phyloP scores from a whole-genome alignment of 176 grass and related monocot species.

The Avena sativa region DNA sequence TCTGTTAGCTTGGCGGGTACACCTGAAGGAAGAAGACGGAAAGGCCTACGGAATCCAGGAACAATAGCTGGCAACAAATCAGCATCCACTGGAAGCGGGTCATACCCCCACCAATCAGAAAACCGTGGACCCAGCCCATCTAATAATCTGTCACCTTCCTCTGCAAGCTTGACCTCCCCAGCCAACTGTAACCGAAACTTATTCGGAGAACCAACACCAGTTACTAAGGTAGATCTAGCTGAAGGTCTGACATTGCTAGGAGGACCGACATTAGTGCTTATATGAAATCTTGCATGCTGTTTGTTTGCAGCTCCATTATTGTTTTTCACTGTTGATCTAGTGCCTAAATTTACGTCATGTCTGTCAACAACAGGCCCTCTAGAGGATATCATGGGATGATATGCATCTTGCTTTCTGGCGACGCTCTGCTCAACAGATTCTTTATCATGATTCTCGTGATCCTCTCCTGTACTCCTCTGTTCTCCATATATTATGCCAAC shows the following conservation, averaged over 20 bases:
- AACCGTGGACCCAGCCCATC: conserved; percentile 81
- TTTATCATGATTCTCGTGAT: not conserved
- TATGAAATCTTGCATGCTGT: conserved; percentile 34
- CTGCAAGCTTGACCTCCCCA: conserved; percentile 80
- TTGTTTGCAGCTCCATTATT: conserved; percentile 31
- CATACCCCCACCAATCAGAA: conserved; percentile 86
- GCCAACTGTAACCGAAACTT: conserved; percentile 71
- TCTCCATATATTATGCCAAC: conserved; percentile 6
- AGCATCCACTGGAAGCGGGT: conserved; percentile 80
- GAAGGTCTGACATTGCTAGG: conserved; percentile 30
- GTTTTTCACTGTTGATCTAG: not conserved
- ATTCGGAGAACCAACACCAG: conserved; percentile 79
- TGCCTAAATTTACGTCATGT: not conserved
- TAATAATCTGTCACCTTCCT: conserved; percentile 77
- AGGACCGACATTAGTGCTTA: conserved; percentile 14
- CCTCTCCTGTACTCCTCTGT: conserved; percentile 25
- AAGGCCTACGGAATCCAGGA: conserved; percentile 82
- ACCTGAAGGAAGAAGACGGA: conserved; percentile 82
- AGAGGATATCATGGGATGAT: not conserved
- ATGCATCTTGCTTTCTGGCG: conserved; percentile 14
- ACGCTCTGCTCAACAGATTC: conserved; percentile 19
- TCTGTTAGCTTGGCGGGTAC: conserved; percentile 83
- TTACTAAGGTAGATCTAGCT: conserved; percentile 55
- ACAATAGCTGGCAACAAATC: conserved; percentile 80
- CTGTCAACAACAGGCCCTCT: conserved; percentile 26